Percentiles rank a stretch among this genome's conserved stretches.
Evolutionary conservation across 495 filamentous ascomycete species (phyloP).

Genomic region (Aspergillus avenaceus): DNA sequence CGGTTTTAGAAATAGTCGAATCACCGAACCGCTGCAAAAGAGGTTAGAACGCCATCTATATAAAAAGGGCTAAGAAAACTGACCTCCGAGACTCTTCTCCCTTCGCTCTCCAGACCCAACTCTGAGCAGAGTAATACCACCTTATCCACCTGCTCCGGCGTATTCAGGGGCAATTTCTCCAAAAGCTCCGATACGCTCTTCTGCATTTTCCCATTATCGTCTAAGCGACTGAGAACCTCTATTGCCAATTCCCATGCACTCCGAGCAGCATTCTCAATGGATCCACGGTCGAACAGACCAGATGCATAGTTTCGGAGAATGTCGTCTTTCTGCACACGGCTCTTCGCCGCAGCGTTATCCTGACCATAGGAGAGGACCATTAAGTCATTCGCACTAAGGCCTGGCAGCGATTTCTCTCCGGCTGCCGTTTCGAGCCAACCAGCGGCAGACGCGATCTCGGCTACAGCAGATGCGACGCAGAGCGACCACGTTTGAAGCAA

Average conservation of each 20-base stretch:
- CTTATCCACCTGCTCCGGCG: constrained; percentile 65
- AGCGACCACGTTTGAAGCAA: constrained; percentile 75
- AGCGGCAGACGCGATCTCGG: constrained; percentile 69
- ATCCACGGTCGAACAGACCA: constrained; percentile 42
- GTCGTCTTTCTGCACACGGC: constrained; percentile 54
- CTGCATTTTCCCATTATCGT: constrained; percentile 59
- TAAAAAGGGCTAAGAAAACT: constrained; percentile 21
- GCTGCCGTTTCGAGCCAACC: constrained; percentile 59
- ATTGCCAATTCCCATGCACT: constrained; percentile 88
- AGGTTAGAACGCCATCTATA: neutral
- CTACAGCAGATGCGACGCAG: constrained; percentile 67
- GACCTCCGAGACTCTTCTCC: constrained; percentile 72
- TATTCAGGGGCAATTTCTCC: constrained; percentile 57
- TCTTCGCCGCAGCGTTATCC: constrained; percentile 14
- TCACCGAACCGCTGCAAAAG: constrained; percentile 69
- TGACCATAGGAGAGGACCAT: constrained; percentile 58
- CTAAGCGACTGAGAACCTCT: constrained; percentile 68
- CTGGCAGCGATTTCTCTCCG: constrained; percentile 26
- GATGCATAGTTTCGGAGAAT: constrained; percentile 70
- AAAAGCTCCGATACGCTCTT: constrained; percentile 65
- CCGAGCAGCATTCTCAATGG: constrained; percentile 33
- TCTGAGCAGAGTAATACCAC: constrained; percentile 66
- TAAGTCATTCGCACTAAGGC: constrained; percentile 54
- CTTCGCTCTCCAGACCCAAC: constrained; percentile 65
- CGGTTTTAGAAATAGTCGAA: constrained; percentile 55